Base-by-base conservation (phyloP, 345 rosid genomes). In the Moricandia arvensis region DNA sequence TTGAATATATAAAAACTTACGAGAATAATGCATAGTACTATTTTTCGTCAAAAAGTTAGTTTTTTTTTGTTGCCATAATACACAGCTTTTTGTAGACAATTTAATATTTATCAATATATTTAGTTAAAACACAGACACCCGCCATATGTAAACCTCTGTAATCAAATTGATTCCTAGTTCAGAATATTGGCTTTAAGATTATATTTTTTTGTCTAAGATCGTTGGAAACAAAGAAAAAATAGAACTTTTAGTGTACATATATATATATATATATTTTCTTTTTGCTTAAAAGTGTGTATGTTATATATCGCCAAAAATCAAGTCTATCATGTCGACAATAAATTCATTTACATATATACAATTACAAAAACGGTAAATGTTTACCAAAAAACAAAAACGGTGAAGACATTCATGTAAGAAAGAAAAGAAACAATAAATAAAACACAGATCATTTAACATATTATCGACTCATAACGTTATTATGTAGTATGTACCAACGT, bases 131-230 rank as follows among this genome's bases (percentile, higher is more conserved):
- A n/a, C n/a, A n/a, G n/a, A n/a, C n/a, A n/a, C n/a, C n/a, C n/a
- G n/a, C n/a, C n/a, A n/a, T n/a, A n/a, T n/a, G n/a, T n/a, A n/a
- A n/a, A n/a, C n/a, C n/a, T n/a, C n/a, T n/a, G n/a, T n/a, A n/a
- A n/a, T n/a, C n/a, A n/a, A 51, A 62, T 26, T 26, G 43, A 73
- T 65, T 74, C 71, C 30, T 65, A 41, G 59, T 64, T 64, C 43
- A 29, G 43, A 54, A n/a, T 26, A 33, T 61, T 2, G 47, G 12
- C 27, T 21, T 57, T 69, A 18, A 21, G 24, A 21, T 21, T 21
- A 21, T 21, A 21, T 21, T 21, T 21, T 21, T 21, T 21, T 21
- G 24, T 21, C 24, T 21, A 21, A 21, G 24, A 21, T 21, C 24
- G 24, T 21, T 21, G 24, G 24, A 21, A 21, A 21, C 24, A 21